These are phyloP conservation scores for Penstemon davidsonii DNA, from an alignment of 257 asterid genomes.

Conservation along the genomic window DNA sequence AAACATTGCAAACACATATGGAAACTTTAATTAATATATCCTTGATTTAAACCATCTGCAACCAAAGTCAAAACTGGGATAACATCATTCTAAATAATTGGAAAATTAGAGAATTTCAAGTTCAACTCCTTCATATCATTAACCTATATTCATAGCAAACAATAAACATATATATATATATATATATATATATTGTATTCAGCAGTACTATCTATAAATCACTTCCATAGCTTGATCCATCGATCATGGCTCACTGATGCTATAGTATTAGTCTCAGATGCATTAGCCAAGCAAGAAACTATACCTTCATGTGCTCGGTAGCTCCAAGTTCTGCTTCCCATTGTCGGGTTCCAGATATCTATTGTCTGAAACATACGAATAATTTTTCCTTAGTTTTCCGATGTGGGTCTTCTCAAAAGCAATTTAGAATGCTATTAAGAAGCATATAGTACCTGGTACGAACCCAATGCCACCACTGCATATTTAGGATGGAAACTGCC, in stretches of 20 bases:
- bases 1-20: too few species aligned
- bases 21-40: too few species aligned
- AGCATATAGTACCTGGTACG: slow-evolving; percentile 35
- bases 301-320: slow-evolving; percentile 34
- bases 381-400: not conserved
- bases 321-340: slow-evolving; percentile 32
- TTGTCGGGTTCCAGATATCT: slow-evolving; percentile 48
- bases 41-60: too few species aligned
- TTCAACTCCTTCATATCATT: too few species aligned
- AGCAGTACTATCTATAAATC: too few species aligned
- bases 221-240: slow-evolving; percentile 47
- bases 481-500: slow-evolving; percentile 51
- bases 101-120: too few species aligned
- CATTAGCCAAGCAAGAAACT: slow-evolving; percentile 33
- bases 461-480: slow-evolving; percentile 43
- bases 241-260: slow-evolving; percentile 51
- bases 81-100: too few species aligned
- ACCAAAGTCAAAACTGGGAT: too few species aligned
- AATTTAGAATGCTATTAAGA: not conserved
- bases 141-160: too few species aligned
- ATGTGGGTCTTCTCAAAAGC: too few species aligned
- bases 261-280: slow-evolving; percentile 33
- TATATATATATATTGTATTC: too few species aligned
- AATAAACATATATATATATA: too few species aligned
- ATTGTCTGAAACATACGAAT: slow-evolving; percentile 34